These are phyloP conservation scores for Knoxdaviesia proteae DNA, from an alignment of 2,329 filamentous ascomycete species.

Conservation along the genomic window DNA sequence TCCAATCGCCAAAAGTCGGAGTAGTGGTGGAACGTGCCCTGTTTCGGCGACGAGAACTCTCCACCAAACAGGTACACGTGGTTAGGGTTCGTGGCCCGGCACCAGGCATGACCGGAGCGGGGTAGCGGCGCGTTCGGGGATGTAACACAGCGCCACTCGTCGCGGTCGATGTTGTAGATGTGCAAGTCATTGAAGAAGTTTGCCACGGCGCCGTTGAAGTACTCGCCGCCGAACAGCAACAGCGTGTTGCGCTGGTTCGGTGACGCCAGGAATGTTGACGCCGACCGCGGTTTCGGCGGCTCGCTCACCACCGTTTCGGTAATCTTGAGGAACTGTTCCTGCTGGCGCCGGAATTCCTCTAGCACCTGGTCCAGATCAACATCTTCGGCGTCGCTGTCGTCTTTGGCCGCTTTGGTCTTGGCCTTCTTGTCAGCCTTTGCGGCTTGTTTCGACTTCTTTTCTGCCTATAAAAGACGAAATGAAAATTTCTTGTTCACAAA, in stretches of 20 bases:
- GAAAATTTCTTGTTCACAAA: background rate
- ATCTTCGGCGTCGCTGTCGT: constrained; percentile 78
- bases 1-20: constrained; percentile 96
- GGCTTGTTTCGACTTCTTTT: constrained; percentile 59
- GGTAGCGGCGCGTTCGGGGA: constrained; percentile 83
- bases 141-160: constrained; percentile 80
- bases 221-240: constrained; percentile 85
- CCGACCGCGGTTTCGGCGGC: constrained; percentile 60
- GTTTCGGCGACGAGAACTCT: constrained; percentile 90
- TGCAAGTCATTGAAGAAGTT: constrained; percentile 47
- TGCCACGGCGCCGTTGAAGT: constrained; percentile 79
- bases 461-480: constrained; percentile 17
- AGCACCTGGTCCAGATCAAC: constrained; percentile 85
- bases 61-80: constrained; percentile 86
- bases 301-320: constrained; percentile 54
- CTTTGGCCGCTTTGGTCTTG: constrained; percentile 50
- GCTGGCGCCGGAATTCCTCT: constrained; percentile 77
- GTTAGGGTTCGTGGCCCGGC: constrained; percentile 63
- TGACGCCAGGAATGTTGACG: constrained; percentile 64
- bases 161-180: constrained; percentile 57
- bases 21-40: constrained; percentile 97
- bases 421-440: constrained; percentile 79
- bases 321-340: constrained; percentile 85
- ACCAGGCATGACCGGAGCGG: constrained; percentile 86
- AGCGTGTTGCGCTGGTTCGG: constrained; percentile 75